Base-by-base conservation (phyloP, 805 yeast genomes). In the Candida boidinii region DNA sequence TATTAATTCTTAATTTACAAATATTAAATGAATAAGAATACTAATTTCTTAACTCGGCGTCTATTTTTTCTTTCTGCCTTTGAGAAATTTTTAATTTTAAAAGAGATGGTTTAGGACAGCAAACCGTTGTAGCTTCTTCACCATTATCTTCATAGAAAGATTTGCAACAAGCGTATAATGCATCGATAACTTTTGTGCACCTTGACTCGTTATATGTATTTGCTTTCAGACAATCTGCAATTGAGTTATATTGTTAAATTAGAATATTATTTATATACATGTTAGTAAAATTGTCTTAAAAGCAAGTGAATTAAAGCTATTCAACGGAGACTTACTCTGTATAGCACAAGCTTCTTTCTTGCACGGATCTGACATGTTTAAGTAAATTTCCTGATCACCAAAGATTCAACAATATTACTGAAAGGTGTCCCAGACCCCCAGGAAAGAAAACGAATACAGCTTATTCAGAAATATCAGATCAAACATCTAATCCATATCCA, bases 271-370 rank as follows among this genome's bases (percentile, higher is more conserved):
- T 10, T 11, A 13, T 11, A 10, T 16, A 17, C n/a, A n/a, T n/a
- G n/a, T n/a, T n/a, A n/a, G n/a, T n/a, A n/a, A n/a, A 26, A 12
- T 15, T 17, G 29, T 14, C 16, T 23, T 19, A 18, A 15, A 21
- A 19, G 22, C 28, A 17, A 29, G 32, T 11, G 26, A 25, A 9
- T 22, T 31, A 26, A 17, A 17, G 7, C 25, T 27, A 17, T 16
- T 17, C 19, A n/a, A 22, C 2, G 18, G 25, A 9, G 23, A 59
- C 74, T 17, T 51, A 73, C 79, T 64, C 54, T 84, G 94, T 25
- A 85, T 85, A 3, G 76, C 77, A 58, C 95, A 85, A 2, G 95
- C 95, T 41, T 79, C 68, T 5, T 81, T 68, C 49, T 82, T 82
- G 56, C 95, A 85, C 2, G 81, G 72, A 35, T 64, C 68, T 7